These are phyloP conservation scores for Saxophila tyrrhenica DNA, from an alignment of 495 filamentous ascomycete genomes.

Conservation along the genomic window DNA sequence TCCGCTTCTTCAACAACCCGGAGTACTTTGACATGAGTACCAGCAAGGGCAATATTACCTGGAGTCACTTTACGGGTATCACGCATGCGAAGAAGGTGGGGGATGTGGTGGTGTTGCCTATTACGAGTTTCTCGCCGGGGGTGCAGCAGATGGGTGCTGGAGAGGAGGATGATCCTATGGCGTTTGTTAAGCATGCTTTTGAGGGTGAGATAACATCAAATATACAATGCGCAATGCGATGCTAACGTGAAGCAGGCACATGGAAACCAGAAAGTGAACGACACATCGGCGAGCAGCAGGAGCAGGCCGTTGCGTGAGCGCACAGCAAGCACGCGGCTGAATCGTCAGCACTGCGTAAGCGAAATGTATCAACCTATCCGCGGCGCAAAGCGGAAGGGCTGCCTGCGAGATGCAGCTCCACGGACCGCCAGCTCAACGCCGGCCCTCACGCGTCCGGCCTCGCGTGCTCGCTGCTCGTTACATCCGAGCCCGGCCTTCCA, in stretches of 20 bases:
- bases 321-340: not conserved
- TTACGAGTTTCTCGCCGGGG: constrained; percentile 94
- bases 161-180: constrained; percentile 87
- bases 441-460: too few relatives aligned
- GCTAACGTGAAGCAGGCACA: constrained; percentile 43
- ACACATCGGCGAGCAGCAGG: constrained; percentile 1
- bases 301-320: not conserved
- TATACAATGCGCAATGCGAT: too few relatives aligned
- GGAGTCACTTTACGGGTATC: constrained; percentile 82
- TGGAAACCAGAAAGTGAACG: constrained; percentile 67
- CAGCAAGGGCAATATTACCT: constrained; percentile 65
- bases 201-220: constrained; percentile 50
- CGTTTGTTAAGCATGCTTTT: constrained; percentile 95
- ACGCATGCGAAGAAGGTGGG: constrained; percentile 72
- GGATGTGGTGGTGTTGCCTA: constrained; percentile 86
- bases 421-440: too few relatives aligned
- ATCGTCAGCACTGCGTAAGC: not conserved
- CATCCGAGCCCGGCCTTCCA: too few relatives aligned
- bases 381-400: too few relatives aligned
- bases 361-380: too few relatives aligned
- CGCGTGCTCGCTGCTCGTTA: too few relatives aligned
- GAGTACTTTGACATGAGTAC: constrained; percentile 74
- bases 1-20: constrained; percentile 84
- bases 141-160: constrained; percentile 89
- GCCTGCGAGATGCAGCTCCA: too few relatives aligned